phyloP scores from a whole-genome alignment of 2,329 filamentous ascomycete genomes.

The Nigrospora osmanthi region DNA sequence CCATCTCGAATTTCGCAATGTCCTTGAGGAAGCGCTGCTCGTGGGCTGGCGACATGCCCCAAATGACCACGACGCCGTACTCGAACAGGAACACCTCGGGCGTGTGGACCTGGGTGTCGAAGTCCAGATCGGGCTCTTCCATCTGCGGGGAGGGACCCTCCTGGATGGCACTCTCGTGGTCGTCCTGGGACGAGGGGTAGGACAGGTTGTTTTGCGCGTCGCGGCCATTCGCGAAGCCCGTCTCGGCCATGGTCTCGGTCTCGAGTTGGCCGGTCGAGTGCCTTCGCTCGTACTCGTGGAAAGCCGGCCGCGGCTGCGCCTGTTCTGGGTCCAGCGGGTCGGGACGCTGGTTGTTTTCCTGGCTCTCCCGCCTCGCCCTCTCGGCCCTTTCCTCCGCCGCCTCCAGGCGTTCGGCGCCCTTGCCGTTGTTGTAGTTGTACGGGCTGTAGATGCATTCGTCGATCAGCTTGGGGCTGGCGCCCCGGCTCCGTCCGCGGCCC shows the following conservation, averaged over 20 bases:
- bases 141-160: slow-evolving; percentile 22
- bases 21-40: slow-evolving; percentile 90
- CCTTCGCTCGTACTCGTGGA: slow-evolving; percentile 52
- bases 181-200: slow-evolving; percentile 13
- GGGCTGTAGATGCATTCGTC: slow-evolving; percentile 98
- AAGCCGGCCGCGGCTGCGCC: slow-evolving; percentile 22
- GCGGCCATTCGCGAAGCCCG: slow-evolving; percentile 15
- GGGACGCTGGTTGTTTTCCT: background rate
- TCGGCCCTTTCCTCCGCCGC: slow-evolving; percentile 19
- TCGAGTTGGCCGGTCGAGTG: slow-evolving; percentile 67
- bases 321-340: background rate
- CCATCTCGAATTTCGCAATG: slow-evolving; percentile 86
- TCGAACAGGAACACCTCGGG: slow-evolving; percentile 95
- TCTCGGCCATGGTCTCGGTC: slow-evolving; percentile 17
- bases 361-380: slow-evolving; percentile 10
- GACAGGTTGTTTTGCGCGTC: slow-evolving; percentile 25
- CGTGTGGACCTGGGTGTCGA: slow-evolving; percentile 82
- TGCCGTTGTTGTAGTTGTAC: slow-evolving; percentile 62
- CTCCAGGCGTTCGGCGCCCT: slow-evolving; percentile 27
- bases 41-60: slow-evolving; percentile 90
- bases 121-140: slow-evolving; percentile 48
- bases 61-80: slow-evolving; percentile 95
- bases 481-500: slow-evolving; percentile 67
- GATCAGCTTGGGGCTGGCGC: slow-evolving; percentile 82
- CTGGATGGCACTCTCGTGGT: slow-evolving; percentile 21